These are phyloP conservation scores for Acacia confusa DNA, from an alignment of 306 rosid genomes.

Conservation along the genomic window DNA sequence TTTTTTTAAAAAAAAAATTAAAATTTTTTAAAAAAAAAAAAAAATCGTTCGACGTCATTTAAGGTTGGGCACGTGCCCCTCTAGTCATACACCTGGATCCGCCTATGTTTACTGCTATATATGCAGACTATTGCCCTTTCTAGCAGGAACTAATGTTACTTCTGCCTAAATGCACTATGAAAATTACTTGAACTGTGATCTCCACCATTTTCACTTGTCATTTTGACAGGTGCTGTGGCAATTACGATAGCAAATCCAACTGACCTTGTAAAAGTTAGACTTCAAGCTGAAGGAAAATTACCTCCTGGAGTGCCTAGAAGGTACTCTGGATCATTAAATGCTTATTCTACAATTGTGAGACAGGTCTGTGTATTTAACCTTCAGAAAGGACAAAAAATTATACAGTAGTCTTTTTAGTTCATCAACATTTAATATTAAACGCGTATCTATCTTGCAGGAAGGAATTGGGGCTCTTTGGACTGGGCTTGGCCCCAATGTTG, in stretches of 20 bases:
- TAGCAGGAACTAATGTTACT: constrained; percentile 21
- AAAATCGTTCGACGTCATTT: no score
- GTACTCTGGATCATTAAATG: constrained; percentile 88
- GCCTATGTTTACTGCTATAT: no score
- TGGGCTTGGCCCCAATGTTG: constrained; percentile 92
- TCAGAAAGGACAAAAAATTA: background rate
- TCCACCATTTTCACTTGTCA: constrained; percentile 1
- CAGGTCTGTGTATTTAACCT: constrained; percentile 56
- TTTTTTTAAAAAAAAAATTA: no score
- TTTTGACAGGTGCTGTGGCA: constrained; percentile 72
- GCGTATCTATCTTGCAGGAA: constrained; percentile 52
- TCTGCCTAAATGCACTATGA: constrained; percentile 8
- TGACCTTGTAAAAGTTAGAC: constrained; percentile 95
- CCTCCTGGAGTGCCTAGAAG: constrained; percentile 90
- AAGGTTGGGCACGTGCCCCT: no score
- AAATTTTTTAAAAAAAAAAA: no score
- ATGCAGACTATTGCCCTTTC: constrained; percentile 8
- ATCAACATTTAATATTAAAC: constrained; percentile 19
- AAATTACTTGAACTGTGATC: background rate
- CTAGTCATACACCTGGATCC: no score
- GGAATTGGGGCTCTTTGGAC: constrained; percentile 95
- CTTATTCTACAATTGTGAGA: constrained; percentile 86
- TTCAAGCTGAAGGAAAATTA: constrained; percentile 92
- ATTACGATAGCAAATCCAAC: constrained; percentile 91
- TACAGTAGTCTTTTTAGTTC: background rate